Evolutionary conservation across 768 basidiomycete species (phyloP).

Genomic region (Phylloporus sp.): DNA sequence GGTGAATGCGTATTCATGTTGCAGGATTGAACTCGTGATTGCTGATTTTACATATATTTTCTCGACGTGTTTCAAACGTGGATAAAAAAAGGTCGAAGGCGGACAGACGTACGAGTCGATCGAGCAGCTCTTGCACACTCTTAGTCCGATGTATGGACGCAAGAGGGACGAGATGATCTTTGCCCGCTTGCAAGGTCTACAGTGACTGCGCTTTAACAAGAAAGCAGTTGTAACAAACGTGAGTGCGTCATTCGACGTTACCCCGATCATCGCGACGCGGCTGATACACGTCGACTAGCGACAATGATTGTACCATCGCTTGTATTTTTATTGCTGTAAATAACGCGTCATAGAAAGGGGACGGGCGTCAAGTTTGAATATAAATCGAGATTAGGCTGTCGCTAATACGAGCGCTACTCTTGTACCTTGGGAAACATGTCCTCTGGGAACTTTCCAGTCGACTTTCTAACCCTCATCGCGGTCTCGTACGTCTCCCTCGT

Average conservation of each 20-base stretch:
- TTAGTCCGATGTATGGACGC: conserved; percentile 50
- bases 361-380: background rate
- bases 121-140: conserved; percentile 50
- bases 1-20: no score
- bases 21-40: background rate
- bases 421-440: no score
- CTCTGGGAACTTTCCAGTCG: conserved; percentile 9
- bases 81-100: conserved; percentile 25
- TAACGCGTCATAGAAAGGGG: background rate
- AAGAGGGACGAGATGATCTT: conserved; percentile 45
- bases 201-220: no score
- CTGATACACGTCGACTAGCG: conserved; percentile 3
- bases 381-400: no score
- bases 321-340: conserved; percentile 18
- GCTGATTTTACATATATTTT: conserved; percentile 13
- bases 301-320: background rate
- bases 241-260: conserved; percentile 1
- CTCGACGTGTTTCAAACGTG: no score
- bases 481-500: conserved; percentile 54
- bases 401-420: no score
- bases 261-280: background rate
- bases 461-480: conserved; percentile 38
- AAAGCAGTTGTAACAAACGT: conserved; percentile 8
- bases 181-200: conserved; percentile 43
- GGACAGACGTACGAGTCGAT: conserved; percentile 48